phyloP scores from a whole-genome alignment of 2,329 filamentous ascomycete species.

The Hymenoscyphus albidus region DNA sequence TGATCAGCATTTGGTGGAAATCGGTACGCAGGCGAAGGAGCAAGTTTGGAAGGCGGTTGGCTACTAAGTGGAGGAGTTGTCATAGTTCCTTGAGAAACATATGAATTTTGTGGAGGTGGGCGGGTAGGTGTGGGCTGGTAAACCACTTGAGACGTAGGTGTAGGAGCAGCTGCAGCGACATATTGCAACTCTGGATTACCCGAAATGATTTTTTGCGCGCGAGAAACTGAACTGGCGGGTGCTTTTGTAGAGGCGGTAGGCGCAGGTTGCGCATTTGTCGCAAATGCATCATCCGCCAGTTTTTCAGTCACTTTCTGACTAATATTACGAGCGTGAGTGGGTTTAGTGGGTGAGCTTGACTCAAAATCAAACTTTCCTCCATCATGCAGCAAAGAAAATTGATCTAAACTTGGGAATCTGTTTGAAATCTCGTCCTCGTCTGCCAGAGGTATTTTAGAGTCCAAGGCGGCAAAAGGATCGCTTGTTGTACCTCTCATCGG shows the following conservation, averaged over 20 bases:
- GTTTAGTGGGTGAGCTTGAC: conserved; percentile 45
- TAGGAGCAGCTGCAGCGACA: conserved; percentile 40
- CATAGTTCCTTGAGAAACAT: conserved; percentile 75
- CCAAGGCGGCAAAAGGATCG: conserved; percentile 89
- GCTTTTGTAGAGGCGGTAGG: conserved; percentile 18
- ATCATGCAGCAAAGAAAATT: conserved; percentile 88
- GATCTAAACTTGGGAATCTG: conserved; percentile 85
- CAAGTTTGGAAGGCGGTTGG: conserved; percentile 24
- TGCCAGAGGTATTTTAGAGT: conserved; percentile 56
- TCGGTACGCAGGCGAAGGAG: conserved; percentile 26
- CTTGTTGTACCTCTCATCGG: conserved; percentile 64
- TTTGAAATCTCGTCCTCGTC: conserved; percentile 76
- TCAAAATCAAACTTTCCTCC: conserved; percentile 84
- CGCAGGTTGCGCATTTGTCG: conserved; percentile 27
- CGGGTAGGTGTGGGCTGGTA: conserved; percentile 33
- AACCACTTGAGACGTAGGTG: conserved; percentile 16
- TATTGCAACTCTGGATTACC: conserved; percentile 57
- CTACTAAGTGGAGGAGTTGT: conserved; percentile 53
- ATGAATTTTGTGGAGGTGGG: conserved; percentile 40
- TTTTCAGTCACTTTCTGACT: conserved; percentile 69
- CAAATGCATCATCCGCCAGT: conserved; percentile 82
- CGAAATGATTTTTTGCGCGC: conserved; percentile 60
- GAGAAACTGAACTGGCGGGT: conserved; percentile 46
- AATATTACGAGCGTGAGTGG: conserved; percentile 50
- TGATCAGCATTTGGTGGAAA: conserved; percentile 32